Base-by-base conservation (phyloP, 2,329 filamentous ascomycete genomes). In the Epichloe elymi region DNA sequence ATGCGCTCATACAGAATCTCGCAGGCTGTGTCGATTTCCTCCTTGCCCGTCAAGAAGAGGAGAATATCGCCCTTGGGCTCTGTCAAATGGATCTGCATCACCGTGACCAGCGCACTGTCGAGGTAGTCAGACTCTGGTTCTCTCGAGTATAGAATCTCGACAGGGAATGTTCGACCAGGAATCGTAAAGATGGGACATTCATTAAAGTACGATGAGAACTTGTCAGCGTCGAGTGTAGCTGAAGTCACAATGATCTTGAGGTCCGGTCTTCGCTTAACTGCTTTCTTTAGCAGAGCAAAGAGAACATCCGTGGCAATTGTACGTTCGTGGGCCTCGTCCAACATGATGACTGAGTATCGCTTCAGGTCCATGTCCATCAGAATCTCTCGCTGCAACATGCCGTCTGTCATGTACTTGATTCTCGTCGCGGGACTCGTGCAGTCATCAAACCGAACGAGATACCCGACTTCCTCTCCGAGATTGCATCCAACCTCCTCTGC, bases 331-430 rank as follows among this genome's bases (percentile, higher is more conserved):
- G 93, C 93, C 65, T 98, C 93, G 65, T 98, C 93, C 59, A 98
- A 77, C 84, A 98, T 98, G 62, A 98, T 96, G 54, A 93, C 88
- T 1, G 89, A 95, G 64, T 98, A 98, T 57, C 86, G 82, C 62
- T 79, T 86, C 57, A 98, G 71, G 60, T 95, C 86, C 0, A 90
- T 86, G 64, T 98, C 93, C 58, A 96, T 78, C 48, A 98, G 76
- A 64, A 96, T 89, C 70, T 98, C 93, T 72, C 93, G 80, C 70
- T 96, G 83, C 65, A 98, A 79, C 87, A 97, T 97, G 67, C 93
- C 93, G 61, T 98, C 93, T 15, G 93, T 98, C 91, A 98, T 96
- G 71, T 98, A 98, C 72, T 98, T 98, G 73, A 98, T 95, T 63
- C 84, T 88, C 1, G 93, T 98, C 17, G 83, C 78, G 2, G 88